Conservation (phyloP, 2,329 filamentous ascomycete species). For the Arthrobotrys sphaeroides region DNA sequence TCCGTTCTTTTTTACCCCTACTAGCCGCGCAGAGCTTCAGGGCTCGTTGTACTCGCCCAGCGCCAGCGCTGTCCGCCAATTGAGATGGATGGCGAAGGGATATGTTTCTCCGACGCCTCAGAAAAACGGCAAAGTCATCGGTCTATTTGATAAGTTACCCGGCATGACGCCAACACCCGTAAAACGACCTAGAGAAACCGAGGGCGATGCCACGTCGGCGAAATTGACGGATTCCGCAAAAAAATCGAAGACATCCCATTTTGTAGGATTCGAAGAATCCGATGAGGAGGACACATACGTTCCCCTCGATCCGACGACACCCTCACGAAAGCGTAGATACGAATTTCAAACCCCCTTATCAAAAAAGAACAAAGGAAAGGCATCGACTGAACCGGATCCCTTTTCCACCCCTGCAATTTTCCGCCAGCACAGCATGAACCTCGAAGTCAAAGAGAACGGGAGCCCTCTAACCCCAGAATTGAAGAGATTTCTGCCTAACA, state of each 20-base stretch:
- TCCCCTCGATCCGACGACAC: slow-evolving; percentile 45
- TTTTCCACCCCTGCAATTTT: slow-evolving; percentile 43
- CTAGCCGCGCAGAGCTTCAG: slow-evolving; percentile 24
- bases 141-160: slow-evolving; percentile 39
- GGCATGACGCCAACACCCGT: slow-evolving; percentile 35
- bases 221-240: slow-evolving; percentile 28
- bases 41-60: slow-evolving; percentile 20
- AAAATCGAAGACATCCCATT: slow-evolving; percentile 11
- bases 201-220: slow-evolving; percentile 15
- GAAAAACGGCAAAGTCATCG: slow-evolving; percentile 46
- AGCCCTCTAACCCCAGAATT: slow-evolving; percentile 39
- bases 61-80: slow-evolving; percentile 24
- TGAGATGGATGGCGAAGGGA: slow-evolving; percentile 51
- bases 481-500: slow-evolving; percentile 30
- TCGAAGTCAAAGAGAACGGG: slow-evolving; percentile 38
- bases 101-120: slow-evolving; percentile 49
- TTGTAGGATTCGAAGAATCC: slow-evolving; percentile 1
- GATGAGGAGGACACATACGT: slow-evolving; percentile 32
- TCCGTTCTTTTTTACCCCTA: slow-evolving; percentile 38
- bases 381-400: slow-evolving; percentile 15
- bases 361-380: slow-evolving; percentile 22
- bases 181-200: slow-evolving; percentile 26
- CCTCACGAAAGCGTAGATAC: slow-evolving; percentile 45
- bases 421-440: slow-evolving; percentile 22
- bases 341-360: slow-evolving; percentile 47